Evolutionary conservation across 257 asterid species (phyloP).

Genomic region (Nicotiana tabacum): DNA sequence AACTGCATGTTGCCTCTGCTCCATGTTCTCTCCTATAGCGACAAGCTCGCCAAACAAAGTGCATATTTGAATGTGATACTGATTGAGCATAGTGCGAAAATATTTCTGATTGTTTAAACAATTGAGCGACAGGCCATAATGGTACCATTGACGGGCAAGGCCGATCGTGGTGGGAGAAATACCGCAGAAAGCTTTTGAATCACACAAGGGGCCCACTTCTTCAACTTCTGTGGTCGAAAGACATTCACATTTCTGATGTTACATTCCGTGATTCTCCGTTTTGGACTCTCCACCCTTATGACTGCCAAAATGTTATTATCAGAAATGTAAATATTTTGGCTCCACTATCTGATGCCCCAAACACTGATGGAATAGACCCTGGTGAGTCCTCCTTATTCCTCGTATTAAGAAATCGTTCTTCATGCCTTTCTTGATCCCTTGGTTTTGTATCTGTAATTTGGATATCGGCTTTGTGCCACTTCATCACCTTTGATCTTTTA

Average conservation of each 20-base stretch:
- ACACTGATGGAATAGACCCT: slow-evolving; percentile 96
- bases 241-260: slow-evolving; percentile 64
- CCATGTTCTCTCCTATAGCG: not conserved
- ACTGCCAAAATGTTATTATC: slow-evolving; percentile 74
- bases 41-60: not conserved
- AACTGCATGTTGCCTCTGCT: not conserved
- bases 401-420: not conserved
- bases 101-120: slow-evolving; percentile 19
- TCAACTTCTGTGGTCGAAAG: slow-evolving; percentile 95
- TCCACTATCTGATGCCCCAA: slow-evolving; percentile 82
- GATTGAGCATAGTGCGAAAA: not conserved
- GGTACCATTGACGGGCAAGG: slow-evolving; percentile 94
- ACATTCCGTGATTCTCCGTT: slow-evolving; percentile 89
- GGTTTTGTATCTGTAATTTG: not conserved
- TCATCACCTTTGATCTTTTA: not conserved
- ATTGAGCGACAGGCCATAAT: slow-evolving; percentile 62
- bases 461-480: not conserved
- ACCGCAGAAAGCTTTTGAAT: slow-evolving; percentile 49
- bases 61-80: not conserved
- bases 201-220: slow-evolving; percentile 91
- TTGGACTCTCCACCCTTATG: slow-evolving; percentile 92
- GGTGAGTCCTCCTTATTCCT: slow-evolving; percentile 37
- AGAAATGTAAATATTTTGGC: slow-evolving; percentile 78
- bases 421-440: not conserved
- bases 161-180: slow-evolving; percentile 83